Conservation (phyloP, 2,329 filamentous ascomycete genomes). For the Alternaria sp. region DNA sequence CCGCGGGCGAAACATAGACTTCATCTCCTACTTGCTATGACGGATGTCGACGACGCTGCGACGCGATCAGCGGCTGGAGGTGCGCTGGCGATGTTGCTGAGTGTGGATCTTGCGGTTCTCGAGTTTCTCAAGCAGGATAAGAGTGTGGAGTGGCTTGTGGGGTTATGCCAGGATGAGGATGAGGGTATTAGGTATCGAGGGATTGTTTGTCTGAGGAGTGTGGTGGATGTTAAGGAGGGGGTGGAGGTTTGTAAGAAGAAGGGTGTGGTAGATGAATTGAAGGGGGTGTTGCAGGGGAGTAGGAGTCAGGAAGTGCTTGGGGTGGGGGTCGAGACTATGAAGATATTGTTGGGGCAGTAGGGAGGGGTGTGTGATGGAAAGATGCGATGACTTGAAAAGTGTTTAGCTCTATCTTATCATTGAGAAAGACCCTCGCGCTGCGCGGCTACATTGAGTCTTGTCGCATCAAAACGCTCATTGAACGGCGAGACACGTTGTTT, state of each 20-base stretch:
- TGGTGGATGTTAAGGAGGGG: conserved; percentile 64
- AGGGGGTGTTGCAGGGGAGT: conserved; percentile 71
- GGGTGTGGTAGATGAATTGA: conserved; percentile 71
- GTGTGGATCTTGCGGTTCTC: conserved; percentile 75
- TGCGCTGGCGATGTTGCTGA: conserved; percentile 82
- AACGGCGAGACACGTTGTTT: not conserved
- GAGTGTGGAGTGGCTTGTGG: conserved; percentile 79
- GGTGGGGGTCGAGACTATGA: conserved; percentile 74
- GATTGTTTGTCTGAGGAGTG: conserved; percentile 75
- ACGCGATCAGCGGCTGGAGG: conserved; percentile 87
- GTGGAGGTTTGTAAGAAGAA: conserved; percentile 56
- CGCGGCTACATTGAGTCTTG: not conserved
- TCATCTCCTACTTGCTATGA: conserved; percentile 84
- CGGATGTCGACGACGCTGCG: conserved; percentile 80
- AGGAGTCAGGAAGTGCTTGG: conserved; percentile 73
- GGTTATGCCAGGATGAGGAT: conserved; percentile 74
- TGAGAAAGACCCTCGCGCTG: not conserved
- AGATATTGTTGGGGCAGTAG: conserved; percentile 60
- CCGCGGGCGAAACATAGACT: conserved; percentile 74
- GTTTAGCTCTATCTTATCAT: too few species aligned
- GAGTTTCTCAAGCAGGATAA: conserved; percentile 71
- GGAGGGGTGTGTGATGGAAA: not conserved
- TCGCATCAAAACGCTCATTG: not conserved
- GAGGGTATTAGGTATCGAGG: conserved; percentile 73
- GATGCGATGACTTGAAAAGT: too few species aligned